A percentile compares a stretch with the other conserved stretches of the same genome.
phyloP scores from a whole-genome alignment of 1,284 basidiomycete species.

The Austroboletus novae-zelandiae region DNA sequence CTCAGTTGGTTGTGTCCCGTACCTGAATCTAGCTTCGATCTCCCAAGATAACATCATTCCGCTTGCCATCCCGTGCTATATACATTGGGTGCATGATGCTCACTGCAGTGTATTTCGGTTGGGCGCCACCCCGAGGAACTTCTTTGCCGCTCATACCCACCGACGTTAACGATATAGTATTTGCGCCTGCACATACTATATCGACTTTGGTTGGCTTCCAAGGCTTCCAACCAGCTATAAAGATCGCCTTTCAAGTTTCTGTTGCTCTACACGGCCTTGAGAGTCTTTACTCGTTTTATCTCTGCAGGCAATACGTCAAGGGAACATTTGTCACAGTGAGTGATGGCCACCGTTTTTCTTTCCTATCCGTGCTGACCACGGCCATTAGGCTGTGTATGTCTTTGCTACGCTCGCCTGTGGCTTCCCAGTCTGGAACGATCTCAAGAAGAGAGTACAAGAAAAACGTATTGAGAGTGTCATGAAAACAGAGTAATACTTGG shows the following conservation, averaged over 20 bases:
- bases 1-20: neutral
- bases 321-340: constrained; percentile 53
- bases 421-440: constrained; percentile 40
- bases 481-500: constrained; percentile 48
- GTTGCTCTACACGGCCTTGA: constrained; percentile 48
- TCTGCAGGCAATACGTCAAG: constrained; percentile 59
- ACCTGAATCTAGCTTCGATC: constrained; percentile 48
- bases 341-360: constrained; percentile 6
- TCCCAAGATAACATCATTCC: constrained; percentile 60
- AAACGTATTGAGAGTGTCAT: constrained; percentile 73
- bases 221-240: constrained; percentile 2
- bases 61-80: constrained; percentile 35
- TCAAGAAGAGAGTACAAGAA: constrained; percentile 57
- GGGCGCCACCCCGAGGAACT: constrained; percentile 34
- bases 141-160: constrained; percentile 30
- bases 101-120: constrained; percentile 38
- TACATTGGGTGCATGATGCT: constrained; percentile 1
- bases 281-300: constrained; percentile 47
- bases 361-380: constrained; percentile 5
- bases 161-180: constrained; percentile 23
- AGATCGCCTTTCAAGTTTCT: constrained; percentile 3
- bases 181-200: constrained; percentile 17
- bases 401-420: constrained; percentile 46
- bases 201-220: constrained; percentile 19
- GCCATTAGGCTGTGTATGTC: constrained; percentile 48